Evolutionary conservation across 805 yeast genomes (phyloP), one percentile per base, ranked within the genome.

Genomic region (Zygosaccharomyces bisporus): DNA sequence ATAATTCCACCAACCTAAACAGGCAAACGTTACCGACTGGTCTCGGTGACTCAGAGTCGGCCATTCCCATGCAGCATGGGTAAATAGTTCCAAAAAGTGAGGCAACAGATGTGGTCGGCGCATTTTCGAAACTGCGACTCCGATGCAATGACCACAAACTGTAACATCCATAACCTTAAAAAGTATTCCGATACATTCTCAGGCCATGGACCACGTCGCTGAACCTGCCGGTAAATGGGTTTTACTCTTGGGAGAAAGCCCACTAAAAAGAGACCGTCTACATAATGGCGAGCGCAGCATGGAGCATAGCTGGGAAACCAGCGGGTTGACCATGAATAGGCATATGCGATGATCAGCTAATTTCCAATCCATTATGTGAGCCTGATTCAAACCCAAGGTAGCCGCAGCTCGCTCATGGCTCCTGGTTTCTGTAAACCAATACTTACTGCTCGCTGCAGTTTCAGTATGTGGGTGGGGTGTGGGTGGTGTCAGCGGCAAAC

Each of bases 201-300:
- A 4, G 16, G 31, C 31, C 16, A 27, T 13, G 14, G 31, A 27
- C 16, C 31, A 27, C 31, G 31, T 14, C n/a, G 31, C 31, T n/a
- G 31, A 24, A 17, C 21, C 34, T 18, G 20, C 36, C 21, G 39
- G 50, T 47, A 39, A 47, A 47, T 47, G 47, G 39, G 47, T 47
- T 47, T 47, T 47, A 20, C 51, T 46, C 48, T 18, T 33, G 30
- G 48, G 48, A 16, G 45, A 46, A 19, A 34, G 32, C 45, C 39
- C 47, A 32, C 51, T 47, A 27, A 47, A 47, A 47, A 47, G 51
- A 47, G 43, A 41, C 51, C 40, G 12, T 27, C 21, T 37, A 37
- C 10, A 13, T 37, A 37, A 16, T 14, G 21, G n/a, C 4, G 30
- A 37, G 23, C 27, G 8, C 14, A 10, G 14, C 19, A n/a, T 9